A percentile compares a stretch with the other conserved stretches of the same genome.
phyloP scores from a whole-genome alignment of 2,329 filamentous ascomycete species.

The Talaromyces atroroseus region DNA sequence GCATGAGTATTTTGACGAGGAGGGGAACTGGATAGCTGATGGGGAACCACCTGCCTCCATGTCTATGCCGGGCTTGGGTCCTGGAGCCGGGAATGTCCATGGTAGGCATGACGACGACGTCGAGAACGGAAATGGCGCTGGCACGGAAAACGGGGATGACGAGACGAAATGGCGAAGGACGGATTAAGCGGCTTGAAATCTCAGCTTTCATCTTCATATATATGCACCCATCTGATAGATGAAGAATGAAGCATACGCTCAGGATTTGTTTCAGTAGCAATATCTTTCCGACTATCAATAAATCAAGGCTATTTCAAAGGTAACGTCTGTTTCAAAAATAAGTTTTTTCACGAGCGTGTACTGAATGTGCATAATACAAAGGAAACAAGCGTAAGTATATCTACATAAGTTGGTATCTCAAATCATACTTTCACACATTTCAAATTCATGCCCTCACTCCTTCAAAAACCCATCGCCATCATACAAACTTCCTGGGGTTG shows the following conservation, averaged over 20 bases:
- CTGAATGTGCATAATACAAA: not conserved
- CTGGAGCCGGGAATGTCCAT: conserved; percentile 61
- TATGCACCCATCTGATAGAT: not conserved
- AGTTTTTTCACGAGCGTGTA: not conserved
- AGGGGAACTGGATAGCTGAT: conserved; percentile 69
- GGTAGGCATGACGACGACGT: conserved; percentile 52
- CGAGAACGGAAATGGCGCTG: conserved; percentile 39
- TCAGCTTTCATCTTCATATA: not conserved
- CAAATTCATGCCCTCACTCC: conserved; percentile 21
- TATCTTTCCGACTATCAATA: no score
- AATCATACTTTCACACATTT: conserved; percentile 11
- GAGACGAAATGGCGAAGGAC: conserved; percentile 53
- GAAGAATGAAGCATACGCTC: not conserved
- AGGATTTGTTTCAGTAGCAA: not conserved
- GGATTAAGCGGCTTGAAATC: conserved; percentile 18
- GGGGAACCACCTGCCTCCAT: conserved; percentile 30
- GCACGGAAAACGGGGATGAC: conserved; percentile 38
- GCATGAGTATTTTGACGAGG: conserved; percentile 71
- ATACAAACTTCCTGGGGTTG: conserved; percentile 44
- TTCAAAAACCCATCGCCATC: conserved; percentile 37
- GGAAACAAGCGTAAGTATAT: not conserved
- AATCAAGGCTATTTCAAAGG: not conserved
- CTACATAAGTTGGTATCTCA: conserved; percentile 10
- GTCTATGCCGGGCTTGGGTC: conserved; percentile 33
- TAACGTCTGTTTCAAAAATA: not conserved